Evolutionary conservation across 257 asterid species (phyloP), one percentile per base, ranked within the genome.

Genomic region (Capsicum pubescens): DNA sequence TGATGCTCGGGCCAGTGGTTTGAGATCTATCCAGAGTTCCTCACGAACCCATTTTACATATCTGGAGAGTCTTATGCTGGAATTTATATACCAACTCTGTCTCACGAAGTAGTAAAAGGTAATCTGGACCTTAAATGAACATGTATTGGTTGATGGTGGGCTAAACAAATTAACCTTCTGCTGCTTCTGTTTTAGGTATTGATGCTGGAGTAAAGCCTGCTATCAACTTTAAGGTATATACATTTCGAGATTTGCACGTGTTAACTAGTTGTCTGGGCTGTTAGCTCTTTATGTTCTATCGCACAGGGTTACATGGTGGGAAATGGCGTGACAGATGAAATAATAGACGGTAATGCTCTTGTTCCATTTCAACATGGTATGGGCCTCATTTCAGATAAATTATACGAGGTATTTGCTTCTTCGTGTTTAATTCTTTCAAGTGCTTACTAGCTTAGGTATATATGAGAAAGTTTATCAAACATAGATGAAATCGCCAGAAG

Each of bases 61-160:
- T 59, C 93, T 17, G 99, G 99, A 86, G 99, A 94, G 85, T 96
- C 99, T 8, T 96, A 96, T 84, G 99, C 98, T 84, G 99, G 99
- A 85, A 78, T 96, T 39, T 96, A 96, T 83, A 95, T 94, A 83
- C 99, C 99, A 55, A 96, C 99, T 72, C 91, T 96, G 91, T 89
- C 98, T 72, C 88, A 84, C 88, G 98, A 92, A 92, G 94, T 94
- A 69, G 97, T 86, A 77, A 85, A 90, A 74, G 99, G 99, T 96
- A 90, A 79, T 89, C 69, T 59, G 7, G 61, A 74, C 21, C 44
- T 1, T 50, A 3, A 50, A 74, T 21, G 81, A 13, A 12, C 63
- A 77, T 8, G 9, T 77, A 77, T 1, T 14, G 50, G 26, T 77
- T 54, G 50, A 8, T 54, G 9, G 9, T 11, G 39, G 16, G 66